A percentile compares a stretch with the other conserved stretches of the same genome.
These are phyloP conservation scores for Mucor circinelloides DNA, from an alignment of 371 early-diverging fungal species.

Conservation along the genomic window DNA sequence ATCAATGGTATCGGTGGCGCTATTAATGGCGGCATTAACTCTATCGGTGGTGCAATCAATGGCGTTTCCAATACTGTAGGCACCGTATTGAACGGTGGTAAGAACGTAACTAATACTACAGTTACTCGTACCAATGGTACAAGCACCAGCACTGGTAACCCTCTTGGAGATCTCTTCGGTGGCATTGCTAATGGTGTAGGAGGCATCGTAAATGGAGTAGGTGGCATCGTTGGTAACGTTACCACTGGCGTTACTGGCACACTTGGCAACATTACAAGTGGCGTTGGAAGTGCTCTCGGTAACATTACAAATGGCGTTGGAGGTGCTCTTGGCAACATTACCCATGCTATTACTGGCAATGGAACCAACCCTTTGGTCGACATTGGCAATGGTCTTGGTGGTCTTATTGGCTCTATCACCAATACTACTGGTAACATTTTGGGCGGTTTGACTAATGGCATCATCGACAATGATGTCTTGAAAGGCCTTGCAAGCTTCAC, in stretches of 20 bases:
- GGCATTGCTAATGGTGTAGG: neutral
- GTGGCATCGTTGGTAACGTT: neutral
- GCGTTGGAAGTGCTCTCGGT: neutral
- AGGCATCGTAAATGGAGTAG: neutral
- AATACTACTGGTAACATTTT: neutral
- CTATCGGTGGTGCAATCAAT: neutral
- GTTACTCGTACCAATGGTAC: neutral
- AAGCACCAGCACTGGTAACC: neutral
- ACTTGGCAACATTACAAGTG: neutral
- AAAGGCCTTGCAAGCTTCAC: neutral
- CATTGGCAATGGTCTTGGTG: neutral
- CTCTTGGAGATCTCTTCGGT: neutral
- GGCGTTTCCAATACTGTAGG: neutral
- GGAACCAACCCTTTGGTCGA: neutral
- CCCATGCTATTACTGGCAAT: neutral
- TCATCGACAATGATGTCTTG: neutral
- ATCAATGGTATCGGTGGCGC: neutral
- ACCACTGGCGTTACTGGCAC: neutral
- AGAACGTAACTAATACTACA: neutral
- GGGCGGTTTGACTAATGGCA: neutral
- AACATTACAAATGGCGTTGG: neutral
- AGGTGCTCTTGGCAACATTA: neutral
- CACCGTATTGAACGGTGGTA: neutral
- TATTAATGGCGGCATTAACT: neutral
- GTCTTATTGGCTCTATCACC: neutral